Evolutionary conservation across 192 early-diverging fungal species (phyloP).

Genomic region (Spinellus fusiger): DNA sequence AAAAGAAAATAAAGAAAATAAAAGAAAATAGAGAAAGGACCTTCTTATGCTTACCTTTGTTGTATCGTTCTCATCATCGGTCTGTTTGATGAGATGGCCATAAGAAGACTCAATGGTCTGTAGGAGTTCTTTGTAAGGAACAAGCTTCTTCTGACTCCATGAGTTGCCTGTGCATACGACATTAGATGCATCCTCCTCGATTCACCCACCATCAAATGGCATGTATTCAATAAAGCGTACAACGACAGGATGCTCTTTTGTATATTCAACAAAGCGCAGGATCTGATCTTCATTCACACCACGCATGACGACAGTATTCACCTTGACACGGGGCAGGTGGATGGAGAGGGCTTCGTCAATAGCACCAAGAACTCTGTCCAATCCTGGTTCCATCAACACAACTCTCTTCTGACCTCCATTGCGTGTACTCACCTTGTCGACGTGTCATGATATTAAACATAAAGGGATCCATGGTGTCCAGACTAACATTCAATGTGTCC

Average conservation of each 20-base stretch:
- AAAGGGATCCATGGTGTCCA: constrained; percentile 84
- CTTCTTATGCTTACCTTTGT: constrained; percentile 50
- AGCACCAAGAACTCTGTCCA: constrained; percentile 69
- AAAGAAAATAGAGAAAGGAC: background rate
- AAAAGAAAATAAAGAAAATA: no score
- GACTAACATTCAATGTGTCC: constrained; percentile 83
- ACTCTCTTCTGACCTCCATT: background rate
- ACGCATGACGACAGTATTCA: constrained; percentile 93
- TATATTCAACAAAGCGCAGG: constrained; percentile 78
- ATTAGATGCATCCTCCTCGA: background rate
- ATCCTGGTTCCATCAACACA: constrained; percentile 34
- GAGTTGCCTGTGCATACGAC: constrained; percentile 52
- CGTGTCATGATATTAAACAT: constrained; percentile 90
- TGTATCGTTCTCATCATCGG: constrained; percentile 81
- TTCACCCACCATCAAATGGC: constrained; percentile 85
- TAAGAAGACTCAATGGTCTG: constrained; percentile 47
- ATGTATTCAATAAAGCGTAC: constrained; percentile 98
- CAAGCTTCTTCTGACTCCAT: constrained; percentile 81
- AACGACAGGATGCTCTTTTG: constrained; percentile 64
- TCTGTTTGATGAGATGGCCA: constrained; percentile 53
- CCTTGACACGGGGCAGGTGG: constrained; percentile 72
- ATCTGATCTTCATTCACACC: constrained; percentile 83
- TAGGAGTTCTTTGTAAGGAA: constrained; percentile 79
- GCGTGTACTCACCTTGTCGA: constrained; percentile 50
- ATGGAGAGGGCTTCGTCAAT: constrained; percentile 63